Conservation (phyloP, 148 eudicot species). For the Cornus controversa region DNA sequence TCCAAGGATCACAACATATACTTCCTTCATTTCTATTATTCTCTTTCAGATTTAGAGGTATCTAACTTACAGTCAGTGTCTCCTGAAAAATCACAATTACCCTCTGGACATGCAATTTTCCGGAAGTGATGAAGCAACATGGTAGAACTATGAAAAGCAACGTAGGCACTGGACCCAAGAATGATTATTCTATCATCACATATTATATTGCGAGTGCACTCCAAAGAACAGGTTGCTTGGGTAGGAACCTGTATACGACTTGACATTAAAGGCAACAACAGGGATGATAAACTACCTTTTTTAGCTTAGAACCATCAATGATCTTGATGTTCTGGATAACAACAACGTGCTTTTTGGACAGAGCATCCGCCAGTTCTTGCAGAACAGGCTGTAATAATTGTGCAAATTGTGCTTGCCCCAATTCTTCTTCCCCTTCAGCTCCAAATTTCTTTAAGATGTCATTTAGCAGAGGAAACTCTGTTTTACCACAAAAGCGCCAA, state of each 20-base stretch:
- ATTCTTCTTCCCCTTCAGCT: conserved; percentile 54
- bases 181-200: not conserved
- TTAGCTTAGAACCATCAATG: conserved; percentile 52
- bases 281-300: conserved; percentile 37
- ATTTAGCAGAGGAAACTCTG: conserved; percentile 54
- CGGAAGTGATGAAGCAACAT: not conserved
- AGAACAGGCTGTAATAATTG: conserved; percentile 52
- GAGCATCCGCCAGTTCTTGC: conserved; percentile 58
- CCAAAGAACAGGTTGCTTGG: not conserved
- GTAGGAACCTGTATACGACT: not conserved
- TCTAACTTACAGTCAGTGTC: not conserved
- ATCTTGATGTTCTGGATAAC: conserved; percentile 53
- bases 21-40: not conserved
- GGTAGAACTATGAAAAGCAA: not conserved
- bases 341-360: conserved; percentile 44
- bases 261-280: not conserved
- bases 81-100: not conserved
- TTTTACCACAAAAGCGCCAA: conserved; percentile 10
- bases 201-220: not conserved
- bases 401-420: conserved; percentile 74
- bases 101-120: not conserved
- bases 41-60: not conserved
- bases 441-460: conserved; percentile 60
- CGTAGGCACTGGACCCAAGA: not conserved
- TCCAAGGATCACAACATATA: not conserved